phyloP scores from a whole-genome alignment of 1,284 basidiomycete species.

The Heliocybe sulcata region DNA sequence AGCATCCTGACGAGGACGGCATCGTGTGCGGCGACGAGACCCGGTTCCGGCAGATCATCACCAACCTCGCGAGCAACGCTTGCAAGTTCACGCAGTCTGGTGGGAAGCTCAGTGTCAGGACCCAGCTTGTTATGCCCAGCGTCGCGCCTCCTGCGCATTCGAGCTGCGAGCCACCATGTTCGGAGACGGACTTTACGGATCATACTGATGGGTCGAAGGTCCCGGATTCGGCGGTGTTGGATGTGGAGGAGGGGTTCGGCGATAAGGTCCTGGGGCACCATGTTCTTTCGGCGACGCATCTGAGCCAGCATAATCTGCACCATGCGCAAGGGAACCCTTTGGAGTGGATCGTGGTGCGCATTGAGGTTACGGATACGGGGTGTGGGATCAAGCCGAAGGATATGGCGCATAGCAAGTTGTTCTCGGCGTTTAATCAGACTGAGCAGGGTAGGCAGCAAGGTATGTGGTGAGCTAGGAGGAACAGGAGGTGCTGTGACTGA shows the following conservation, averaged over 20 bases:
- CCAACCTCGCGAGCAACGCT: conserved; percentile 70
- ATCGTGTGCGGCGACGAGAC: conserved; percentile 76
- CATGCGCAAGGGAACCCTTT: conserved; percentile 26
- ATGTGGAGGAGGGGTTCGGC: neutral
- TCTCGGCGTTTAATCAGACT: conserved; percentile 74
- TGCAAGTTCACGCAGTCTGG: conserved; percentile 79
- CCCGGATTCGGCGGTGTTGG: neutral
- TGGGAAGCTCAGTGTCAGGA: conserved; percentile 55
- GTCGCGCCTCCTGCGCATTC: conserved; percentile 14
- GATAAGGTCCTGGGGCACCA: conserved; percentile 13
- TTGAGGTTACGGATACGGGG: conserved; percentile 80
- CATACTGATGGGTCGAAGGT: neutral
- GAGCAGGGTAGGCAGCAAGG: conserved; percentile 78
- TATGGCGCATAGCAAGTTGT: conserved; percentile 68
- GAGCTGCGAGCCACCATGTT: neutral
- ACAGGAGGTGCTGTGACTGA: neutral
- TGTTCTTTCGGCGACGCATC: conserved; percentile 33
- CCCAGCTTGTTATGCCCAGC: conserved; percentile 45
- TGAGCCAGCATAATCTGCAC: conserved; percentile 43
- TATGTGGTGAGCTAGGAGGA: conserved; percentile 9
- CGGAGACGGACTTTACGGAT: neutral
- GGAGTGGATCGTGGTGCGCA: conserved; percentile 67
- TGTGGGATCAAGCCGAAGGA: conserved; percentile 68
- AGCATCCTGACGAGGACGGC: conserved; percentile 47
- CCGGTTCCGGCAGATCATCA: conserved; percentile 73